These are phyloP conservation scores for Sicyos baderoa DNA, from an alignment of 306 rosid species.

Conservation along the genomic window DNA sequence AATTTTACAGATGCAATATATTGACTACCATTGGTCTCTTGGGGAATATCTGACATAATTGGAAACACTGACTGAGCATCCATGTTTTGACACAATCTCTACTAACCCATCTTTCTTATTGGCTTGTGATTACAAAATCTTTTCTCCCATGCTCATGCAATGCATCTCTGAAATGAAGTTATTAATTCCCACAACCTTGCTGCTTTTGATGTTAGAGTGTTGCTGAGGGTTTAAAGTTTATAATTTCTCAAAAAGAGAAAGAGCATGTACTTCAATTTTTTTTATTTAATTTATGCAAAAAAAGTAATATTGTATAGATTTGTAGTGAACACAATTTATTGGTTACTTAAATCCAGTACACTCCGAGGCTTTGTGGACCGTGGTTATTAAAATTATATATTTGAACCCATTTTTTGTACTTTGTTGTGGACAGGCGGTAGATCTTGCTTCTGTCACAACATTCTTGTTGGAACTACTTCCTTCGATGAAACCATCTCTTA, in stretches of 20 bases:
- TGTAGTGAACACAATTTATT: not conserved
- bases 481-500: slow-evolving; percentile 41
- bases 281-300: not conserved
- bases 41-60: not conserved
- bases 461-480: slow-evolving; percentile 75
- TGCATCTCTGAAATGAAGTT: not conserved
- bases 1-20: not conserved
- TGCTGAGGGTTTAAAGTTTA: slow-evolving; percentile 4
- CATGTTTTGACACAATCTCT: not conserved
- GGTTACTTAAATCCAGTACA: slow-evolving; percentile 1
- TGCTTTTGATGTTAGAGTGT: slow-evolving; percentile 10
- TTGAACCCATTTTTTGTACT: slow-evolving; percentile 17
- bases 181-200: not conserved
- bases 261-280: not conserved
- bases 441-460: slow-evolving; percentile 74
- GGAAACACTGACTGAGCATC: not conserved
- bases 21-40: not conserved
- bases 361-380: no score
- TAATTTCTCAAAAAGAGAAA: not conserved
- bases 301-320: not conserved
- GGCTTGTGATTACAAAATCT: not conserved
- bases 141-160: not conserved
- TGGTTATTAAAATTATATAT: not conserved
- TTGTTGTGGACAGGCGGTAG: slow-evolving; percentile 53
- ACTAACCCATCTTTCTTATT: not conserved